A percentile compares a stretch with the other conserved stretches of the same genome.
Conservation (phyloP, 495 filamentous ascomycete genomes). For the Ascodesmis nigricans region DNA sequence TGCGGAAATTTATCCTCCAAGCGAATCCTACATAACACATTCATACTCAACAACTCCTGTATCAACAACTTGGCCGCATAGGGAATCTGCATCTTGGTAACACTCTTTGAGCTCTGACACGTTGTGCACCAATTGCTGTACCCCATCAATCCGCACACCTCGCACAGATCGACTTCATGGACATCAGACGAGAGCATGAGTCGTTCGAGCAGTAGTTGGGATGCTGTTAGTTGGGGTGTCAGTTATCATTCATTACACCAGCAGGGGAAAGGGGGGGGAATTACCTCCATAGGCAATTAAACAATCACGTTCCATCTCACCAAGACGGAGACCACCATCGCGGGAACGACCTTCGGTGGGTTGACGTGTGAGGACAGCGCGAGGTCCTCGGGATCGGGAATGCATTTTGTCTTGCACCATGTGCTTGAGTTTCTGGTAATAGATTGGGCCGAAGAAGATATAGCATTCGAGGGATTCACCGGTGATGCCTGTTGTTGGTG, state of each 20-base stretch:
- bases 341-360: conserved; percentile 88
- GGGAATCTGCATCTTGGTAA: conserved; percentile 86
- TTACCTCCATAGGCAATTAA: conserved; percentile 68
- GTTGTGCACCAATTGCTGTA: conserved; percentile 82
- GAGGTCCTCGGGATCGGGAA: conserved; percentile 69
- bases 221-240: conserved; percentile 26
- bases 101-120: conserved; percentile 56
- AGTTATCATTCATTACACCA: conserved; percentile 1
- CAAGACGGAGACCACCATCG: conserved; percentile 77
- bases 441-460: conserved; percentile 96
- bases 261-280: conserved; percentile 1
- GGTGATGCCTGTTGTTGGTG: conserved; percentile 46
- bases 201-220: conserved; percentile 76
- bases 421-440: conserved; percentile 99
- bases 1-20: conserved; percentile 76
- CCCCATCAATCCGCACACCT: conserved; percentile 79
- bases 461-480: conserved; percentile 84
- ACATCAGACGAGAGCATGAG: conserved; percentile 86
- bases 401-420: conserved; percentile 99
- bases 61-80: conserved; percentile 95
- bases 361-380: conserved; percentile 69
- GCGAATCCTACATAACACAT: conserved; percentile 66
- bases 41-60: conserved; percentile 95
- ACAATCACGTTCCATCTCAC: conserved; percentile 98
- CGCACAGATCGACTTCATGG: conserved; percentile 79